Evolutionary conservation across 371 early-diverging fungal species (phyloP), one percentile per base, ranked within the genome.

Genomic region (Racocetra persica): DNA sequence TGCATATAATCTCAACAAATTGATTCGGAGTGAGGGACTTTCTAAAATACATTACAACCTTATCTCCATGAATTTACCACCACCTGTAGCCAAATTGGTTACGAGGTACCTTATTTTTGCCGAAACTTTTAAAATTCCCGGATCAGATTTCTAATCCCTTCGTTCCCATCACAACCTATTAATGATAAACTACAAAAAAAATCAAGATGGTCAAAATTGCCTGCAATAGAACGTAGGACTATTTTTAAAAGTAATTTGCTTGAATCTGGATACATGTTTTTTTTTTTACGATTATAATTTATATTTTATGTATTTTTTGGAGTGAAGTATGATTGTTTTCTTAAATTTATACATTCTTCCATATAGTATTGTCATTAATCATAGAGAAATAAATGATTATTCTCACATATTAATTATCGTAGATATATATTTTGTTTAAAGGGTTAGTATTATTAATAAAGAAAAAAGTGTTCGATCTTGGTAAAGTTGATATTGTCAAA

Each of bases 1-100:
- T 51, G 93, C 95, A 28, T 85, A 91, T 77, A 91, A 91, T 69
- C 81, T 98, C 69, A 95, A 97, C 87, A 90, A 88, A 79, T 84
- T 98, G 18, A 93, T 97, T 62, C 88, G 91, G 45, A 87, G 86
- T 66, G 95, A 97, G 81, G 98, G 98, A 4, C 84, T 97, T 38
- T 93, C 95, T 71, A 98, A 97, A 84, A 94, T 98, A 70, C 94
- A 94, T 81, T 95, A 97, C 83, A 93, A 93, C 60, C 83, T 96
- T 71, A 91, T 96, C 6, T 93, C 96, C 49, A 91, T 98, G 90
- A 95, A 96, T 77, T 87, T 98, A 3, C 92, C 95, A 41, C 92
- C 91, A 26, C 86, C 94, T 0, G 93, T 95, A 45, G 91, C 91
- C 82, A 91, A 91, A 73, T 84, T 96, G 55, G 92, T 98, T 83